phyloP scores from a whole-genome alignment of 2,329 filamentous ascomycete species.

The Trichoderma oligosporum region DNA sequence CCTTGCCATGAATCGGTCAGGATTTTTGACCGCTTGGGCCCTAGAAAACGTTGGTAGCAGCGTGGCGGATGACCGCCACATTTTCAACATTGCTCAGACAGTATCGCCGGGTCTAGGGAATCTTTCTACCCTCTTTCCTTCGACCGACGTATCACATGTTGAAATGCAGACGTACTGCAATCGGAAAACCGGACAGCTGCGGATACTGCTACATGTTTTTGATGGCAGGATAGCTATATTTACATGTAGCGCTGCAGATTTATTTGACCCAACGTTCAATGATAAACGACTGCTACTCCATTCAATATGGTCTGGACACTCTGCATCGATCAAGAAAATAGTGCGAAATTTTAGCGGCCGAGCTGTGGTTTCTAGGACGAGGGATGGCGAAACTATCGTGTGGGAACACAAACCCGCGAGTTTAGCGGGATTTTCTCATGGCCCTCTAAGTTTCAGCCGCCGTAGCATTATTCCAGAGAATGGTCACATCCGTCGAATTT shows the following conservation, averaged over 20 bases:
- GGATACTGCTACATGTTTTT: slow-evolving; percentile 77
- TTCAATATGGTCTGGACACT: slow-evolving; percentile 80
- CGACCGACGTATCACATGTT: slow-evolving; percentile 44
- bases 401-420: slow-evolving; percentile 64
- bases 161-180: slow-evolving; percentile 73
- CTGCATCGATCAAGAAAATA: slow-evolving; percentile 75
- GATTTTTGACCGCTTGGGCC: slow-evolving; percentile 88
- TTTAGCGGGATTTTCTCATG: not conserved
- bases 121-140: slow-evolving; percentile 33
- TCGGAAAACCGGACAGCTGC: slow-evolving; percentile 59
- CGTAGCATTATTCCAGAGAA: slow-evolving; percentile 65
- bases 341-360: slow-evolving; percentile 79
- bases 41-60: slow-evolving; percentile 80
- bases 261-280: slow-evolving; percentile 70
- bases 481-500: slow-evolving; percentile 75
- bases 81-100: slow-evolving; percentile 85
- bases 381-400: slow-evolving; percentile 72
- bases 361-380: slow-evolving; percentile 76
- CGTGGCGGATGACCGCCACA: slow-evolving; percentile 58
- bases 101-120: slow-evolving; percentile 54
- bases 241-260: slow-evolving; percentile 69
- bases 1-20: slow-evolving; percentile 75
- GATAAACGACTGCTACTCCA: slow-evolving; percentile 58
- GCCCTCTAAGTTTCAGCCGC: slow-evolving; percentile 49
- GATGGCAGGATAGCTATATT: slow-evolving; percentile 82